Base-by-base conservation (phyloP, 805 yeast genomes). In the Hanseniaspora valbyensis region DNA sequence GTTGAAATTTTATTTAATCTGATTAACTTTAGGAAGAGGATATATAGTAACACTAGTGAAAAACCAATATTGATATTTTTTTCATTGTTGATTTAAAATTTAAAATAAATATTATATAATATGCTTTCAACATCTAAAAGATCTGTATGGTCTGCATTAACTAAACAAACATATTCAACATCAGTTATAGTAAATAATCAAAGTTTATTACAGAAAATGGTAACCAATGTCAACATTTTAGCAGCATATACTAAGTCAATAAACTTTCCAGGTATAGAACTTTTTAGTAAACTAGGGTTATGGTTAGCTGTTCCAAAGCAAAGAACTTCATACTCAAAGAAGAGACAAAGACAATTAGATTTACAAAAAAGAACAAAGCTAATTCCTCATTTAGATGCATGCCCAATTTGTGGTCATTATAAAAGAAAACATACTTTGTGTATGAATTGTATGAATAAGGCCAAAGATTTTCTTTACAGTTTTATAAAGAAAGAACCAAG, bases 371-470 rank as follows among this genome's bases (percentile, higher is more conserved):
- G 92, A 88, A 58, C 70, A 85, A 57, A 78, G 84, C 63, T 80
- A 45, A 72, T 84, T 56, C 76, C 80, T 51, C 81, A 85, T 62
- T 70, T 92, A 60, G 86, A 83, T 55, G 77, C 95, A 64, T 90
- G 98, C 64, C 96, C 97, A 2, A 82, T 95, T 0, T 90, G 98
- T 69, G 98, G 98, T 40, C 82, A 84, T 55, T 82, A 78, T 58
- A 92, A 90, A 68, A 75, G 96, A 61, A 79, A 92, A 1, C 95
- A 92, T 66, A 80, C 88, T 52, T 72, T 90, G 59, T 90, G 98
- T 68, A 86, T 87, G 94, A 77, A 83, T 61, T 90, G 98, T 69
- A 59, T 62, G 14, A 54, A 59, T 55, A 54, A 56, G 52, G 50
- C 61, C 55, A 57, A 56, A 38, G 57, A 55, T 24, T 63, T 67